Percentiles rank a stretch among this genome's conserved stretches.
These are phyloP conservation scores for Hansenula anomala DNA, from an alignment of 1,139 yeast species.

Conservation along the genomic window DNA sequence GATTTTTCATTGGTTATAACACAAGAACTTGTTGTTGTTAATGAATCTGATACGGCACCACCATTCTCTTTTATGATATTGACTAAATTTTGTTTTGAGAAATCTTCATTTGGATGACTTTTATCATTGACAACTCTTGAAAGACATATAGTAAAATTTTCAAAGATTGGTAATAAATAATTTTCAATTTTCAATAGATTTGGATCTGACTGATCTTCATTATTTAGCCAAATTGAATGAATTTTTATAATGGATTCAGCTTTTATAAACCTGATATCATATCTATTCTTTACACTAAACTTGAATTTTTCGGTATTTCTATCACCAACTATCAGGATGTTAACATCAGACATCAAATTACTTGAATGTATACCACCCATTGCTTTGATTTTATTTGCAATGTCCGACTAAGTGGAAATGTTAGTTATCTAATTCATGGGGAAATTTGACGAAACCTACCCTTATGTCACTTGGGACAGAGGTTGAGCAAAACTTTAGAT, in stretches of 20 bases:
- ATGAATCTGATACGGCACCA: conserved; percentile 53
- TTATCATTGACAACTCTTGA: conserved; percentile 40
- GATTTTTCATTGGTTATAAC: conserved; percentile 47
- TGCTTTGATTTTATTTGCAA: conserved; percentile 36
- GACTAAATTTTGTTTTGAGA: conserved; percentile 31
- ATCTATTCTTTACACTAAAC: conserved; percentile 54
- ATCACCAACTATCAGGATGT: conserved; percentile 63
- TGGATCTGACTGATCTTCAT: conserved; percentile 32
- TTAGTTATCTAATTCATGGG: background rate
- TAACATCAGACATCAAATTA: conserved; percentile 65
- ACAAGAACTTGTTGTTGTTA: conserved; percentile 47
- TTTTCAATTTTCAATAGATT: conserved; percentile 19
- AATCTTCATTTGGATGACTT: conserved; percentile 10
- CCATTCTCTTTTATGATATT: conserved; percentile 44
- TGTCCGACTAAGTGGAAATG: conserved; percentile 14
- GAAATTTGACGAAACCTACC: background rate
- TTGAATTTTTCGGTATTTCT: conserved; percentile 56
- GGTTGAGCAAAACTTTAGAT: conserved; percentile 18
- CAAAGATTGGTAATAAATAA: conserved; percentile 40
- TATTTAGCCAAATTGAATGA: conserved; percentile 50
- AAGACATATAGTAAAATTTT: conserved; percentile 43
- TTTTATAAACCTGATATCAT: conserved; percentile 53
- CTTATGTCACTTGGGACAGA: conserved; percentile 26
- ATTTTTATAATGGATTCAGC: conserved; percentile 42
- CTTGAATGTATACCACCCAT: conserved; percentile 63